Conservation (phyloP, 2,329 filamentous ascomycete species). For the Diplocarpon rosae region DNA sequence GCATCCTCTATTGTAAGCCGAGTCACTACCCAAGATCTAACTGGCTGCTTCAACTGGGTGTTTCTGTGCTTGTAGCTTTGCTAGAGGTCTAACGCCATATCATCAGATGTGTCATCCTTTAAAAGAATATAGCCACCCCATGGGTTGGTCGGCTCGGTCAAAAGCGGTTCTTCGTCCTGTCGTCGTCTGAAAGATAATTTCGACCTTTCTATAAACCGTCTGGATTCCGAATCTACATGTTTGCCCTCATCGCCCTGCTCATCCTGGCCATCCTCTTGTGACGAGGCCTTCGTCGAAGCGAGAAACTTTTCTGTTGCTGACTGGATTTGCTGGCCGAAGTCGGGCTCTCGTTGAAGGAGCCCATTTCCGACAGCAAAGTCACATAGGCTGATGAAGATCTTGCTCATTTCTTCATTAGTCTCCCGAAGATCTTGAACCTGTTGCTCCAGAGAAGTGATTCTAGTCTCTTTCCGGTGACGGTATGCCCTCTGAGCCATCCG, state of each 20-base stretch:
- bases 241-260: slow-evolving; percentile 14
- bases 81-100: slow-evolving; percentile 9
- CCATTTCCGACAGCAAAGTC: slow-evolving; percentile 48
- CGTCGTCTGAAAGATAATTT: slow-evolving; percentile 2
- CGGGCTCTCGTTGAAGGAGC: slow-evolving; percentile 44
- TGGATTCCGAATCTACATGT: slow-evolving; percentile 4
- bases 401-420: slow-evolving; percentile 64
- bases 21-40: slow-evolving; percentile 38
- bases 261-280: slow-evolving; percentile 30
- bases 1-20: slow-evolving; percentile 30
- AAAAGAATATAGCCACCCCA: slow-evolving; percentile 22
- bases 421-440: slow-evolving; percentile 58
- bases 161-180: neutral
- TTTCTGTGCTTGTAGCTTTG: slow-evolving; percentile 9
- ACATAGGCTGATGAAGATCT: slow-evolving; percentile 56
- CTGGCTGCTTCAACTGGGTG: slow-evolving; percentile 3
- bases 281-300: slow-evolving; percentile 38
- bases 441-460: slow-evolving; percentile 61
- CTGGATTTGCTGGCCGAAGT: slow-evolving; percentile 46
- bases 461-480: slow-evolving; percentile 71
- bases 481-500: slow-evolving; percentile 79
- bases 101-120: slow-evolving; percentile 14
- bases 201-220: slow-evolving; percentile 3
- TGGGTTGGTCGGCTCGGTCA: slow-evolving; percentile 1
- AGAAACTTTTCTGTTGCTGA: slow-evolving; percentile 48